phyloP scores from a whole-genome alignment of 495 filamentous ascomycete genomes.

The Penicillium angulare region DNA sequence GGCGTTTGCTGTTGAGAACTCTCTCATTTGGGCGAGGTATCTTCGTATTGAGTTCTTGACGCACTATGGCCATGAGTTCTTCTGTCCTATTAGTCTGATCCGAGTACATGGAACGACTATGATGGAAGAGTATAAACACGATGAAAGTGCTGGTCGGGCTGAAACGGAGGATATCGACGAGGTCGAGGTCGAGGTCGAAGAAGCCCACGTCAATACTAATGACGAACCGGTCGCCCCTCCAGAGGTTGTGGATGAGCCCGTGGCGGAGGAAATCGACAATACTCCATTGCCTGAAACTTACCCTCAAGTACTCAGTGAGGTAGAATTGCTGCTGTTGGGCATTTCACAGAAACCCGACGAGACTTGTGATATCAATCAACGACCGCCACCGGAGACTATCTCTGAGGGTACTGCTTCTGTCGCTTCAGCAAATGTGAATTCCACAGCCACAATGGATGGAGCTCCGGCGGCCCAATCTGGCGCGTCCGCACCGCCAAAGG shows the following conservation, averaged over 20 bases:
- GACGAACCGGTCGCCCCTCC: too few species aligned
- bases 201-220: too few species aligned
- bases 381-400: constrained; percentile 4
- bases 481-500: constrained; percentile 8
- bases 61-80: constrained; percentile 95
- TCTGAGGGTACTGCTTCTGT: constrained; percentile 7
- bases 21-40: constrained; percentile 93
- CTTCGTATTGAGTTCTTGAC: constrained; percentile 85
- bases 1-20: constrained; percentile 87
- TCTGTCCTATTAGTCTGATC: constrained; percentile 87
- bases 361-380: constrained; percentile 21
- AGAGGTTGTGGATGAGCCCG: constrained; percentile 1
- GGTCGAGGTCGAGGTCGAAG: constrained; percentile 36
- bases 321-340: constrained; percentile 16
- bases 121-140: constrained; percentile 85
- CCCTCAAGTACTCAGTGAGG: constrained; percentile 10
- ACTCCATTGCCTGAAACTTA: constrained; percentile 8
- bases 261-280: not conserved
- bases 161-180: constrained; percentile 50
- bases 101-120: constrained; percentile 94
- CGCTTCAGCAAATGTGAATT: constrained; percentile 7
- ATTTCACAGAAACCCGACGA: constrained; percentile 1
- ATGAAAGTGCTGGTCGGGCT: constrained; percentile 61
- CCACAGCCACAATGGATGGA: constrained; percentile 6
- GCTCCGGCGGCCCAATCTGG: constrained; percentile 8